Evolutionary conservation across 2,329 filamentous ascomycete genomes (phyloP).

Genomic region (Gremmenia infestans): DNA sequence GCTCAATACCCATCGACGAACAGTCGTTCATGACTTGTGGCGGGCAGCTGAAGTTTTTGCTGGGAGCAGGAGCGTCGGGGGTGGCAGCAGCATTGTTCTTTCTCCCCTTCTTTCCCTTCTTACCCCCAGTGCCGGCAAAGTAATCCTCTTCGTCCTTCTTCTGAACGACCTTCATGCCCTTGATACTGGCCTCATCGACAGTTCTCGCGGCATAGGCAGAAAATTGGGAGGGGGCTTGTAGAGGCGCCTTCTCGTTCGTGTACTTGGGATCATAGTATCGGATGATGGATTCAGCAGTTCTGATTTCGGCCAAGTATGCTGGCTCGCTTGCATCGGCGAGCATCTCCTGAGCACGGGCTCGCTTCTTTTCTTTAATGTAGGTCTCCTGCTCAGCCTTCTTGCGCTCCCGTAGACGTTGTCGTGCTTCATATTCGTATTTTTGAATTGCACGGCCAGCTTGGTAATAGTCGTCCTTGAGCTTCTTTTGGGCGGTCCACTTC

Average conservation of each 20-base stretch:
- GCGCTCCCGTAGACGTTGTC: slow-evolving; percentile 70
- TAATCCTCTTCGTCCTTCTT: slow-evolving; percentile 92
- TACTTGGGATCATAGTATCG: slow-evolving; percentile 82
- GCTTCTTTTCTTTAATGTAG: slow-evolving; percentile 66
- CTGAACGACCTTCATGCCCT: slow-evolving; percentile 70
- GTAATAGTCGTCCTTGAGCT: slow-evolving; percentile 87
- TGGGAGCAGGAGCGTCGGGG: slow-evolving; percentile 42
- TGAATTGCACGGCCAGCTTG: slow-evolving; percentile 74
- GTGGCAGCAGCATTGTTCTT: slow-evolving; percentile 41
- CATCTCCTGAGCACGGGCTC: slow-evolving; percentile 69
- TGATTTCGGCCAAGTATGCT: slow-evolving; percentile 89
- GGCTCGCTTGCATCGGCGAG: slow-evolving; percentile 78
- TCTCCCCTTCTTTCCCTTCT: slow-evolving; percentile 88
- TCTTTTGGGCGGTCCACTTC: slow-evolving; percentile 76
- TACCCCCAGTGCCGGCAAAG: slow-evolving; percentile 64
- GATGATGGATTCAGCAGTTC: slow-evolving; percentile 80
- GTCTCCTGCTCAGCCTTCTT: slow-evolving; percentile 76
- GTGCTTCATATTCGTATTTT: slow-evolving; percentile 78
- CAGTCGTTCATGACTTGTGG: slow-evolving; percentile 91
- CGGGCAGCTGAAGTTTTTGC: slow-evolving; percentile 73
- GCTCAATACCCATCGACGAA: slow-evolving; percentile 75
- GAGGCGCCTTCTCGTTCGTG: slow-evolving; percentile 59
- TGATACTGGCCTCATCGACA: slow-evolving; percentile 77
- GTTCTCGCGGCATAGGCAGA: slow-evolving; percentile 75
- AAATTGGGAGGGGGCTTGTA: slow-evolving; percentile 65